A percentile compares a stretch with the other conserved stretches of the same genome.
Conservation (phyloP, 495 filamentous ascomycete species). For the Platismatia glauca region DNA sequence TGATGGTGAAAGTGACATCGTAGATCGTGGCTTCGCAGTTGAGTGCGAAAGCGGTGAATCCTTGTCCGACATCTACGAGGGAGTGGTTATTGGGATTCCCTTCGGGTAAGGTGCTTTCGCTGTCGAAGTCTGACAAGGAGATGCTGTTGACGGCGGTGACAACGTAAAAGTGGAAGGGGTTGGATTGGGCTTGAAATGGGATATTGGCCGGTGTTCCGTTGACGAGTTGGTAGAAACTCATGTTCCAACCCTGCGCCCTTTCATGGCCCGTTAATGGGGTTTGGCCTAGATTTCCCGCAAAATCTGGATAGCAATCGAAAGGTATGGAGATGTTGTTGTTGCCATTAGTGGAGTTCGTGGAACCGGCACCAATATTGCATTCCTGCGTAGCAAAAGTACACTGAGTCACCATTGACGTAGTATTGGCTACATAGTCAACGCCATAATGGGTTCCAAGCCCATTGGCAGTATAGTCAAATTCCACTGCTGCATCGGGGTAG, state of each 20-base stretch:
- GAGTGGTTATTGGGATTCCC: background rate
- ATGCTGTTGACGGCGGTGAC: constrained; percentile 17
- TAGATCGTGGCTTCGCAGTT: constrained; percentile 16
- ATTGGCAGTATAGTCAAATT: background rate
- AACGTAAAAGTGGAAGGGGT: constrained; percentile 16
- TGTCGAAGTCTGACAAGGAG: background rate
- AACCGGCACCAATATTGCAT: background rate
- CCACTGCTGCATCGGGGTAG: constrained; percentile 7
- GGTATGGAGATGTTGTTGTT: constrained; percentile 17
- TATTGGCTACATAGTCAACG: constrained; percentile 13
- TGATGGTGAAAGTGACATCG: constrained; percentile 10
- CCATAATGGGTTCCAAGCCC: background rate
- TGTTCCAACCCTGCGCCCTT: constrained; percentile 16
- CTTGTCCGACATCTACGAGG: constrained; percentile 3
- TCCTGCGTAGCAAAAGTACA: constrained; percentile 11
- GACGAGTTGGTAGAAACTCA: constrained; percentile 15
- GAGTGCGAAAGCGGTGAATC: constrained; percentile 10
- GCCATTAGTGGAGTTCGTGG: background rate
- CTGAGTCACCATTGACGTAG: constrained; percentile 8
- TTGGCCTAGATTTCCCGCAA: constrained; percentile 14
- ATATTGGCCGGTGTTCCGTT: constrained; percentile 3
- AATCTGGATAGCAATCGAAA: constrained; percentile 15
- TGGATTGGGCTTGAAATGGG: constrained; percentile 15
- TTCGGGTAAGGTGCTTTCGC: background rate
- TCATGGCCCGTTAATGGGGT: constrained; percentile 16